Evolutionary conservation across 495 filamentous ascomycete species (phyloP).

Genomic region (Neurospora sp.): DNA sequence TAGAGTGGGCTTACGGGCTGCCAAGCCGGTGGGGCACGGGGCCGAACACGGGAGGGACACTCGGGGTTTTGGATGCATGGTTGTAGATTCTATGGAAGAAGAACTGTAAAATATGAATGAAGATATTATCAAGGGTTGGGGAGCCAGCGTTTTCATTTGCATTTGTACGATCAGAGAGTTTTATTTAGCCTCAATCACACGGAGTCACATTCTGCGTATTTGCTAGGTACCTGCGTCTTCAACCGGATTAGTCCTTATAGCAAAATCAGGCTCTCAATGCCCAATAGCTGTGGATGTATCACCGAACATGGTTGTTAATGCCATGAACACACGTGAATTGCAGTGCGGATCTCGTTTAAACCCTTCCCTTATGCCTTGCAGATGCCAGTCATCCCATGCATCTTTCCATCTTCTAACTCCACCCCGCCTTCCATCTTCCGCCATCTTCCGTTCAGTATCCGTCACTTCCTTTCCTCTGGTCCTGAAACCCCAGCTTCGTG

Average conservation of each 20-base stretch:
- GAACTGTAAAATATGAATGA: not conserved
- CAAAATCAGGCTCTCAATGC: no score
- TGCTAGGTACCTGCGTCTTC: no score
- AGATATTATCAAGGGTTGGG: not conserved
- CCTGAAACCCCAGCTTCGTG: rapidly evolving
- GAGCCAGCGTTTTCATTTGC: not conserved
- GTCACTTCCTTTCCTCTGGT: not conserved
- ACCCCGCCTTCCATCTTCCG: not conserved
- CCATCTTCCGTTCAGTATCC: not conserved
- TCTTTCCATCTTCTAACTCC: not conserved
- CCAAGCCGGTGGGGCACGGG: not conserved
- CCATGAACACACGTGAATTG: no score
- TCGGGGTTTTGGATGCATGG: not conserved
- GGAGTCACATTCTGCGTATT: not conserved
- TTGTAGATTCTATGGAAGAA: not conserved
- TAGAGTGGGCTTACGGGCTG: not conserved
- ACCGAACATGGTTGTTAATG: no score
- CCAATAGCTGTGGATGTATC: not conserved
- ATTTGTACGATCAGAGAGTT: not conserved
- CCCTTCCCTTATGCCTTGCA: not conserved
- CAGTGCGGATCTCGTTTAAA: not conserved
- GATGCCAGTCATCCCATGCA: not conserved
- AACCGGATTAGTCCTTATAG: no score
- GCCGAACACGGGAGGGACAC: not conserved
- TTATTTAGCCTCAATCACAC: not conserved